Percentiles rank a stretch among this genome's conserved stretches.
phyloP scores from a whole-genome alignment of 176 grass and related monocot species.

The Oryza brachyantha region DNA sequence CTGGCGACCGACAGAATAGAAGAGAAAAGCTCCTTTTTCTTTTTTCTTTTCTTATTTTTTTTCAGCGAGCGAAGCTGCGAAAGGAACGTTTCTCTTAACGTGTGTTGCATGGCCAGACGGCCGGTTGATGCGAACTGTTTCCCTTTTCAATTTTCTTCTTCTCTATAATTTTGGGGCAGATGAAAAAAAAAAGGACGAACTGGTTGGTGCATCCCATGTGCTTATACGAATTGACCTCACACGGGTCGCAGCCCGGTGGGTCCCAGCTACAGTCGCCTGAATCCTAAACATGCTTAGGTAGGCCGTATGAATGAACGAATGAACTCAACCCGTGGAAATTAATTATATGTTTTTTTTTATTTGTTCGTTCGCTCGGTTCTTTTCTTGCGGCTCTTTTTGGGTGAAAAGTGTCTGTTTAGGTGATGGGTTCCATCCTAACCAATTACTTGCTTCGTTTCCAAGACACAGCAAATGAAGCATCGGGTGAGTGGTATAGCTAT shows the following conservation, averaged over 20 bases:
- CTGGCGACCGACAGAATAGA: slow-evolving; percentile 43
- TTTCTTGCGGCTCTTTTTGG: not conserved
- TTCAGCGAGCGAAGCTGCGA: not conserved
- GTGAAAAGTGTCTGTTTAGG: not conserved
- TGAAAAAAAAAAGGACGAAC: slow-evolving; percentile 17
- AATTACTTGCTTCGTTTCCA: slow-evolving; percentile 35
- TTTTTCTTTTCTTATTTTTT: not conserved
- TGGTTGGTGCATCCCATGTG: slow-evolving; percentile 40
- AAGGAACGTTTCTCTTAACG: slow-evolving; percentile 17
- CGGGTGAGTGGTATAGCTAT: not conserved
- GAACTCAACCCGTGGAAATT: not conserved
- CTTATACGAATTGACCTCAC: slow-evolving; percentile 14
- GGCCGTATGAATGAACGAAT: not conserved
- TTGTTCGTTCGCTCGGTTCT: not conserved
- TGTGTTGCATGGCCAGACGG: slow-evolving; percentile 10
- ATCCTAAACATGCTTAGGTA: not conserved
- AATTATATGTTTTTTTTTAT: not conserved
- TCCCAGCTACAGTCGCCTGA: not conserved
- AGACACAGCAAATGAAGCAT: not conserved
- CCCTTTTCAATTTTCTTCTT: not conserved
- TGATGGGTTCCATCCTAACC: slow-evolving; percentile 42
- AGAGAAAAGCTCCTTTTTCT: not conserved
- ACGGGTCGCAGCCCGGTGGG: not conserved
- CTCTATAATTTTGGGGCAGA: not conserved
- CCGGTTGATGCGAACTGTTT: not conserved